Conservation (phyloP, 2,329 filamentous ascomycete species). For the Hypoxylon sp. region DNA sequence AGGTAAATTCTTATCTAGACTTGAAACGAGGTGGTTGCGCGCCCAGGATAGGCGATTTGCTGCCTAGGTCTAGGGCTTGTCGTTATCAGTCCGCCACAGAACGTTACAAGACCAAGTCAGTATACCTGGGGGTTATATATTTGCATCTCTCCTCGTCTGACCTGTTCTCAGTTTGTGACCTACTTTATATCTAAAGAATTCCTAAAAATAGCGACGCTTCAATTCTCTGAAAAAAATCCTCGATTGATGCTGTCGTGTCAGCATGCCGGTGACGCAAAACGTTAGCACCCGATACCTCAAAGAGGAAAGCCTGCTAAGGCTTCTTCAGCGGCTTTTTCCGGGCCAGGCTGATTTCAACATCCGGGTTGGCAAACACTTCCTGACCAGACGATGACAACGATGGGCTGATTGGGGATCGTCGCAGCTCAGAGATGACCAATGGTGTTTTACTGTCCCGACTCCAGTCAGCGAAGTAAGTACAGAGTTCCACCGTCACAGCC, state of each 20-base stretch:
- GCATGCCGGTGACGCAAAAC: conserved; percentile 43
- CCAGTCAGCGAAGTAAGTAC: conserved; percentile 38
- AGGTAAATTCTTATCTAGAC: not conserved
- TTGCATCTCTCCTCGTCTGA: not conserved
- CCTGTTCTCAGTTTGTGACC: not conserved
- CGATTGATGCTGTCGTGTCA: not conserved
- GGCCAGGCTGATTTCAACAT: conserved; percentile 48
- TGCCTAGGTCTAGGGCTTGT: not conserved
- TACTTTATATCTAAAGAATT: not conserved
- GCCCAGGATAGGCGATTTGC: not conserved
- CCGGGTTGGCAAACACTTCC: conserved; percentile 34
- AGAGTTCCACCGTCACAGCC: not conserved
- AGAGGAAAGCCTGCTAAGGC: conserved; percentile 42
- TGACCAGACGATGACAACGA: not conserved
- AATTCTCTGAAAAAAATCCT: too few relatives aligned
- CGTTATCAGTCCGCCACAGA: not conserved
- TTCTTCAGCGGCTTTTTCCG: conserved; percentile 46
- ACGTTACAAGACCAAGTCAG: not conserved
- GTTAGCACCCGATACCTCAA: conserved; percentile 46
- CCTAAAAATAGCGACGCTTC: too few relatives aligned
- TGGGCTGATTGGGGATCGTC: conserved; percentile 3
- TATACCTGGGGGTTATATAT: not conserved
- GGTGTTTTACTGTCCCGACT: conserved; percentile 46
- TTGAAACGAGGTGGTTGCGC: not conserved
- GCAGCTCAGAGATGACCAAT: conserved; percentile 50